Evolutionary conservation across 306 rosid genomes (phyloP).

Genomic region (Dryas alaskensis): DNA sequence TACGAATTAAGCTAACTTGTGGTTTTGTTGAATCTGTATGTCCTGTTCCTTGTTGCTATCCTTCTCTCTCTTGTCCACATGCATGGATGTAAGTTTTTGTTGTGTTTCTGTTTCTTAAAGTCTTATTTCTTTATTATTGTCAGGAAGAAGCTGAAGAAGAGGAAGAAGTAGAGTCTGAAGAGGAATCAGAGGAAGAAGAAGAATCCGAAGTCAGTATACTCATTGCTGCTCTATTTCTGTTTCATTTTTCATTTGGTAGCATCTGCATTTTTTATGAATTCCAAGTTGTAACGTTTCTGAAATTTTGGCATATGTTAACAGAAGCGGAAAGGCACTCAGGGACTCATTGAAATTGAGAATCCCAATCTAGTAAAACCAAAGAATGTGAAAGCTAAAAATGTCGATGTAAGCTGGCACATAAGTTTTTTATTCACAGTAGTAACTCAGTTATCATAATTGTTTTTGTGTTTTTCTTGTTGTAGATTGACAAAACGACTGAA

Average conservation of each 20-base stretch:
- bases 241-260: conserved; percentile 1
- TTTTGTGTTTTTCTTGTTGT: conserved; percentile 22
- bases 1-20: not conserved
- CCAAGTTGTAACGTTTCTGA: conserved; percentile 11
- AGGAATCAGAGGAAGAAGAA: conserved; percentile 42
- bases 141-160: conserved; percentile 63
- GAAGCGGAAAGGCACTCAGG: conserved; percentile 86
- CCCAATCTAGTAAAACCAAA: conserved; percentile 84
- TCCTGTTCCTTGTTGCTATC: not conserved
- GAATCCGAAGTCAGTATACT: conserved; percentile 42
- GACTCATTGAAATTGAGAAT: conserved; percentile 88
- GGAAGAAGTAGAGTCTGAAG: conserved; percentile 47
- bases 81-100: not conserved
- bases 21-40: not conserved
- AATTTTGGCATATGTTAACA: conserved; percentile 32
- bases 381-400: conserved; percentile 69
- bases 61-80: not conserved
- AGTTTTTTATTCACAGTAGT: not conserved
- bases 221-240: not conserved
- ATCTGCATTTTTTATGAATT: conserved; percentile 8
- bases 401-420: conserved; percentile 58
- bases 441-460: not conserved
- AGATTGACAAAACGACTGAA: conserved; percentile 81
- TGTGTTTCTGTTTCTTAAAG: not conserved
- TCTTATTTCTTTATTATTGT: conserved; percentile 19